These are phyloP conservation scores for Plasmopara viticola DNA, from an alignment of 352 stramenopile species.

Conservation along the genomic window DNA sequence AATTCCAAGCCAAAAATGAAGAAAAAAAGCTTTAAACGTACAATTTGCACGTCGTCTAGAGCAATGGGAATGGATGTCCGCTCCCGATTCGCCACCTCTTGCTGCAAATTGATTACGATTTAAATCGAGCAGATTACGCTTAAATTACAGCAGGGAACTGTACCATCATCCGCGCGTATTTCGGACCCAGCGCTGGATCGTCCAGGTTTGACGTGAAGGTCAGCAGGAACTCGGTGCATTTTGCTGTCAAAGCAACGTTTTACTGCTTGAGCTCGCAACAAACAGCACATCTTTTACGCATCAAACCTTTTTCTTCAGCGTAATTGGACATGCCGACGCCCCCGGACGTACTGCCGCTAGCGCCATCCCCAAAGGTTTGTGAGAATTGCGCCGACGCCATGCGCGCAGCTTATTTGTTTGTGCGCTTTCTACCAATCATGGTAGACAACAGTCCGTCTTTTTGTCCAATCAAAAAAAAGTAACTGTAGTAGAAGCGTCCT, in stretches of 20 bases:
- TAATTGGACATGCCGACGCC: conserved; percentile 33
- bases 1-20: neutral
- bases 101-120: conserved; percentile 27
- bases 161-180: conserved; percentile 81
- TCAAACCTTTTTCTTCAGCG: conserved; percentile 25
- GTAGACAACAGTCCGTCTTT: neutral
- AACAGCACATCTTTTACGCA: neutral
- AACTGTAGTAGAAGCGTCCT: conserved; percentile 1
- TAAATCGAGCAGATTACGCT: conserved; percentile 1
- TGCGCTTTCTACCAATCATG: conserved; percentile 2
- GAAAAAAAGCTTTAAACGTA: conserved; percentile 23
- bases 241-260: conserved; percentile 31
- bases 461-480: conserved; percentile 2
- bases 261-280: neutral
- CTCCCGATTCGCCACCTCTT: conserved; percentile 87
- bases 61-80: conserved; percentile 70
- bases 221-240: conserved; percentile 67
- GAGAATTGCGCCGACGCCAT: conserved; percentile 21
- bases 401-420: neutral
- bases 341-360: conserved; percentile 12
- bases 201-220: conserved; percentile 76
- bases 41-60: conserved; percentile 75
- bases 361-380: conserved; percentile 15
- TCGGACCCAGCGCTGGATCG: conserved; percentile 47
- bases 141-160: neutral